A percentile compares a stretch with the other conserved stretches of the same genome.
Conservation (phyloP, 2,329 filamentous ascomycete species). For the Cucurbitaria berberidis region DNA sequence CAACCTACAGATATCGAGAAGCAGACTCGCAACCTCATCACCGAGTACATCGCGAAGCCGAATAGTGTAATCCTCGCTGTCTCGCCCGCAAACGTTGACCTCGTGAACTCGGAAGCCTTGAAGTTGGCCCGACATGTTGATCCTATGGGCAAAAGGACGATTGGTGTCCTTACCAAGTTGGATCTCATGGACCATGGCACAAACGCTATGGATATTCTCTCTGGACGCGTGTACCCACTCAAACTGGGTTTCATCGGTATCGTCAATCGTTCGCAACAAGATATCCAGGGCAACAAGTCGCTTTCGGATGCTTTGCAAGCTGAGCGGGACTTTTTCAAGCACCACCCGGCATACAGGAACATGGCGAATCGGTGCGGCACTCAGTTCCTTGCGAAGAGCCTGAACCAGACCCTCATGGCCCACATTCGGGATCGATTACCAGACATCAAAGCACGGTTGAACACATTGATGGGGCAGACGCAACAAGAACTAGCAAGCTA, state of each 20-base stretch:
- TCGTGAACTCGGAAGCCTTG: conserved; percentile 96
- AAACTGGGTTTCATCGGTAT: conserved; percentile 98
- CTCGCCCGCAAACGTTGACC: conserved; percentile 95
- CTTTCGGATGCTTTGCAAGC: conserved; percentile 88
- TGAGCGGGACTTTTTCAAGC: conserved; percentile 93
- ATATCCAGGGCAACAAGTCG: conserved; percentile 96
- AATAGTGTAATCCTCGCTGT: conserved; percentile 98
- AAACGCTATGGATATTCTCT: conserved; percentile 96
- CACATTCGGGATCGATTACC: conserved; percentile 95
- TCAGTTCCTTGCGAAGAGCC: conserved; percentile 88
- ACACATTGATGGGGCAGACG: conserved; percentile 99
- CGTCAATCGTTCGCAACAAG: conserved; percentile 96
- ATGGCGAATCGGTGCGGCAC: conserved; percentile 94
- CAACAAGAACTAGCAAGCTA: conserved; percentile 98
- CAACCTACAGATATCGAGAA: conserved; percentile 98
- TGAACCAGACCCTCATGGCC: conserved; percentile 93
- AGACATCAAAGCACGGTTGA: conserved; percentile 96
- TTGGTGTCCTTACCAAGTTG: conserved; percentile 95
- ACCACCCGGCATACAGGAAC: conserved; percentile 95
- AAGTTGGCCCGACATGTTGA: conserved; percentile 98
- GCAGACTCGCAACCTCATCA: conserved; percentile 93
- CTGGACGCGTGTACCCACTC: conserved; percentile 91
- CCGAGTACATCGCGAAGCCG: conserved; percentile 97
- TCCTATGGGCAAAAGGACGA: conserved; percentile 89
- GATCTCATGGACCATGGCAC: conserved; percentile 99